Evolutionary conservation across 148 eudicot species (phyloP).

Genomic region (Arctostaphylos glauca): DNA sequence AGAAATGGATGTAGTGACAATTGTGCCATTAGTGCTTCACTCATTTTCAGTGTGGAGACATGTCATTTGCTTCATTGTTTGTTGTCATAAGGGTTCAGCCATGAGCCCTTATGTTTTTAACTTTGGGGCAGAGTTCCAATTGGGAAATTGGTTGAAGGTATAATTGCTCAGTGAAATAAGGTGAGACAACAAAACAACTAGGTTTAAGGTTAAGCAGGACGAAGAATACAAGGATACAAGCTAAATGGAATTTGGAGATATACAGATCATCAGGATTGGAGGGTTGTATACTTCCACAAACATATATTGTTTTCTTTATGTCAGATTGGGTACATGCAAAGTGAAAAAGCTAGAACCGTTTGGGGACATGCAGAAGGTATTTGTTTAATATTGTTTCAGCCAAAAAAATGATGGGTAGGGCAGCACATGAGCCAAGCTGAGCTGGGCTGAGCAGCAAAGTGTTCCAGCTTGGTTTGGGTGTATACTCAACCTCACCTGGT

Average conservation of each 20-base stretch:
- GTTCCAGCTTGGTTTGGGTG: background rate
- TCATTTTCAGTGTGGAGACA: background rate
- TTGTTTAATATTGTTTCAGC: background rate
- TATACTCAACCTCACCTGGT: background rate
- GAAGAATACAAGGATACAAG: background rate
- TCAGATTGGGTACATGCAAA: background rate
- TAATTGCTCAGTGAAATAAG: background rate
- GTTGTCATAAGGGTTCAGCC: background rate
- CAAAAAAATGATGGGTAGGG: background rate
- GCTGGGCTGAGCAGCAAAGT: background rate
- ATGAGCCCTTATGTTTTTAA: background rate
- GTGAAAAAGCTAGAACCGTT: background rate
- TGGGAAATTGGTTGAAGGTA: background rate
- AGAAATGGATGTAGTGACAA: background rate
- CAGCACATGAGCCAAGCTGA: background rate
- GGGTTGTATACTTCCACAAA: background rate
- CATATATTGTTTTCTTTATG: background rate
- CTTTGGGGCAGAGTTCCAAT: background rate
- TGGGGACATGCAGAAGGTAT: background rate
- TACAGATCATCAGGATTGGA: background rate
- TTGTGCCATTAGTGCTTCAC: background rate
- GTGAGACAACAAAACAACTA: background rate
- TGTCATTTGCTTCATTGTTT: background rate
- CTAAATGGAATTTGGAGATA: background rate
- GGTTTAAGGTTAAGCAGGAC: background rate